These are phyloP conservation scores for Aspergillus sp. DNA, from an alignment of 2,329 filamentous ascomycete genomes.

Conservation along the genomic window DNA sequence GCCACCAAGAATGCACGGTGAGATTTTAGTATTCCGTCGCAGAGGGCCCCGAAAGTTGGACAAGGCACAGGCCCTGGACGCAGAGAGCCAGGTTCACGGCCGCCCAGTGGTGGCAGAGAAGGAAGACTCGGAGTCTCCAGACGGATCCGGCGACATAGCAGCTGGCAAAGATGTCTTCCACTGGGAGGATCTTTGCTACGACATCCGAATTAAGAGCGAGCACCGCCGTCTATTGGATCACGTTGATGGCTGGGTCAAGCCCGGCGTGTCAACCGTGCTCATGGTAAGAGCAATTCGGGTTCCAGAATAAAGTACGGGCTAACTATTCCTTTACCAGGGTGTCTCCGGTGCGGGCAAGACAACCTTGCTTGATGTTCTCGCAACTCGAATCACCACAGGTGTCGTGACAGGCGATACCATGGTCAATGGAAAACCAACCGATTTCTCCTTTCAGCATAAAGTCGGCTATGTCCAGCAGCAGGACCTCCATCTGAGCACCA, in stretches of 20 bases:
- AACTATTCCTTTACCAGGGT: conserved; percentile 32
- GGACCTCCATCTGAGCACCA: conserved; percentile 70
- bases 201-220: conserved; percentile 66
- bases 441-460: conserved; percentile 31
- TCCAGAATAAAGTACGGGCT: conserved; percentile 4
- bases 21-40: conserved; percentile 40
- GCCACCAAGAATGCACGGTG: too few species aligned
- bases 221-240: conserved; percentile 64
- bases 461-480: conserved; percentile 48
- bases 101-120: too few species aligned
- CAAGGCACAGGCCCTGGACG: too few species aligned
- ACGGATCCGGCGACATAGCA: too few species aligned
- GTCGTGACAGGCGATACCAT: conserved; percentile 76
- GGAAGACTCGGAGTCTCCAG: too few species aligned
- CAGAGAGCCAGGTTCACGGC: too few species aligned
- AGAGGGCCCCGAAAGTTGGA: too few species aligned
- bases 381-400: conserved; percentile 72
- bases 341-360: conserved; percentile 84
- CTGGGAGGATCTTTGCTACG: conserved; percentile 71
- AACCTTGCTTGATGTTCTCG: conserved; percentile 72
- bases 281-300: conserved; percentile 48
- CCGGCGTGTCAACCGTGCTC: conserved; percentile 72
- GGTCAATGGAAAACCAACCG: conserved; percentile 60
- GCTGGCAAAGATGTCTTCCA: too few species aligned
- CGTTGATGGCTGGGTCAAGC: conserved; percentile 83